A percentile compares a stretch with the other conserved stretches of the same genome.
Conservation (phyloP, 345 rosid genomes). For the Gossypium ekmanianum region DNA sequence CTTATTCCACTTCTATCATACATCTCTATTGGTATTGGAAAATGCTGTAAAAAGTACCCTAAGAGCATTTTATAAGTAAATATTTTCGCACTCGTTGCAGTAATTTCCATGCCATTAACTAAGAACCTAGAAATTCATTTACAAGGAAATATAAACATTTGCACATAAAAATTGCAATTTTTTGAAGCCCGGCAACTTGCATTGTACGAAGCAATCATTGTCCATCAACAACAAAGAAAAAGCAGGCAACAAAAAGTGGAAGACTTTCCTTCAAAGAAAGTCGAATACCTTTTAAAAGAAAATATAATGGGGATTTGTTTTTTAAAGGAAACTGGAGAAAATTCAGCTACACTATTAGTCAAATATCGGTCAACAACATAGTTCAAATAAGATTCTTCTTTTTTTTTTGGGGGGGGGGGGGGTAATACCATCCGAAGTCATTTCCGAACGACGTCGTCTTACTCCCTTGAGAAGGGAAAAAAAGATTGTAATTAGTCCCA, state of each 20-base stretch:
- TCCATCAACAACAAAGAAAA: background rate
- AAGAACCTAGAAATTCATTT: background rate
- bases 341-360: background rate
- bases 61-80: background rate
- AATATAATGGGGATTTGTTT: background rate
- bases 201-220: background rate
- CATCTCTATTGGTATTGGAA: background rate
- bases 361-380: conserved; percentile 4
- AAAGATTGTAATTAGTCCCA: conserved; percentile 43
- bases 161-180: background rate
- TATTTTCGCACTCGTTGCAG: background rate
- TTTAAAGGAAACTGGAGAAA: background rate
- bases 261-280: conserved; percentile 7
- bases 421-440: conserved; percentile 64
- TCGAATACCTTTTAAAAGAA: background rate
- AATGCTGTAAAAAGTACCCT: background rate
- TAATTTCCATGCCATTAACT: background rate
- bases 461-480: conserved; percentile 84
- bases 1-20: background rate
- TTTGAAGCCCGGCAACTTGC: background rate
- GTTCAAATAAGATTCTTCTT: background rate
- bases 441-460: conserved; percentile 60
- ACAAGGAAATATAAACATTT: background rate
- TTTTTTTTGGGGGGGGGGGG: no score
- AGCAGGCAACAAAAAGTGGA: background rate